These are phyloP conservation scores for Pichia cabralensis DNA, from an alignment of 805 yeast species.

Conservation along the genomic window DNA sequence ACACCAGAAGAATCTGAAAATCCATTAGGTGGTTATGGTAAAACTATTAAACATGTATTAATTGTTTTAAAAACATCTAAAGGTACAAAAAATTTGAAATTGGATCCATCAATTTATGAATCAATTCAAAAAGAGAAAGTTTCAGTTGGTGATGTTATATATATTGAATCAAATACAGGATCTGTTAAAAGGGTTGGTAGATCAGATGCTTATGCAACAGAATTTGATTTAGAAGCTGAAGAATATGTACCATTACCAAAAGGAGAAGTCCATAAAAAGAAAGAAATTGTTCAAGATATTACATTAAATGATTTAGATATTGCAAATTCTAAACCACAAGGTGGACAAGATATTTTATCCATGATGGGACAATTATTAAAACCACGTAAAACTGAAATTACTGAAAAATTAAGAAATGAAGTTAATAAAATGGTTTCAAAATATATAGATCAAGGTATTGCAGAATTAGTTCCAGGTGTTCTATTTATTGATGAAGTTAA, in stretches of 20 bases:
- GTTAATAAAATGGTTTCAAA: slow-evolving; percentile 95
- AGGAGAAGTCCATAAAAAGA: slow-evolving; percentile 94
- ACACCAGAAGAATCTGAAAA: slow-evolving; percentile 79
- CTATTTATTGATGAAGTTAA: slow-evolving; percentile 96
- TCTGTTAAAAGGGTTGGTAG: slow-evolving; percentile 90
- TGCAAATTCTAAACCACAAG: slow-evolving; percentile 95
- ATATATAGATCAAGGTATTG: slow-evolving; percentile 98
- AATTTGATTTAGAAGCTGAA: slow-evolving; percentile 97
- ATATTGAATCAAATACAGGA: slow-evolving; percentile 92
- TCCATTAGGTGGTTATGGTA: slow-evolving; percentile 86
- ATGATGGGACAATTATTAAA: slow-evolving; percentile 96
- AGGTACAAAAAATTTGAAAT: slow-evolving; percentile 92
- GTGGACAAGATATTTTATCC: slow-evolving; percentile 92
- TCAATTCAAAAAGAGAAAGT: slow-evolving; percentile 91
- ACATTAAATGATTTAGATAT: slow-evolving; percentile 96
- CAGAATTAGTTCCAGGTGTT: slow-evolving; percentile 96
- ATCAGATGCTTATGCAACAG: slow-evolving; percentile 92
- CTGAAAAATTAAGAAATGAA: slow-evolving; percentile 92
- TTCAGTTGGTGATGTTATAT: slow-evolving; percentile 92
- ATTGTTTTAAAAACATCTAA: slow-evolving; percentile 96
- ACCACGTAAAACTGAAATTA: slow-evolving; percentile 94
- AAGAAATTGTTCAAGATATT: slow-evolving; percentile 95
- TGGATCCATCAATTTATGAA: slow-evolving; percentile 97
- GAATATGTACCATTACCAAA: slow-evolving; percentile 97
- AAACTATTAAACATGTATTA: slow-evolving; percentile 60